Evolutionary conservation across 495 filamentous ascomycete genomes (phyloP), one percentile per base, ranked within the genome.

Genomic region (Aspergillus biplanus): DNA sequence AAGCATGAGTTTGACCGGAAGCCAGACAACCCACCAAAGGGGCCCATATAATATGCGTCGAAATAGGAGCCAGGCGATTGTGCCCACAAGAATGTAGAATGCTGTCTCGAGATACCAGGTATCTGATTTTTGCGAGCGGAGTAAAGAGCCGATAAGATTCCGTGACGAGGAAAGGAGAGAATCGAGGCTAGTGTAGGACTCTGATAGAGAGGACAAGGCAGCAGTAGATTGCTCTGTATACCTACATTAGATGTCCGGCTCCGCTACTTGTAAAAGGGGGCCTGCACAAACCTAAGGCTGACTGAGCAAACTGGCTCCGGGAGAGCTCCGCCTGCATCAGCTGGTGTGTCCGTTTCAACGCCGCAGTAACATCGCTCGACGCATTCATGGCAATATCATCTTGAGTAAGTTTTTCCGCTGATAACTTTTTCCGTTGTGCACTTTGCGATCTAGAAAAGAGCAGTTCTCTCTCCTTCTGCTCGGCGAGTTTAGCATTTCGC

Each of bases 41-140:
- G 96, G 95, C 0, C 95, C 93, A 76, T 94, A 97, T 7, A 99
- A 67, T 7, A 93, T 79, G 7, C 95, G 78, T 16, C 95, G 80
- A 61, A 94, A 95, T 2, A 98, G 68, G 8, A 99, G 79, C 95
- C 95, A 99, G 11, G 75, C 75, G 35, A 97, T 86, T 6, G 90
- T 97, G 3, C 75, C 82, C 13, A 90, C 44, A 8, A 98, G 82
- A 52, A 98, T 76, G 66, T 92, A 93, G 65, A 98, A 88, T 0
- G 93, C 88, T 18, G 89, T 93, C 75, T 92, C 87, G 33, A 97
- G 83, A 68, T 99, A 99, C 95, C 95, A 99, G 4, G 92, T 95
- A 74, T 98, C 95, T 46, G 89, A 93, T 78, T 97, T 97, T 69
- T 93, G 91, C 34, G 90, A 92, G 66, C 86, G 86, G 37, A 97